phyloP scores from a whole-genome alignment of 2,329 filamentous ascomycete genomes.

The Neofusicoccum laricinum region DNA sequence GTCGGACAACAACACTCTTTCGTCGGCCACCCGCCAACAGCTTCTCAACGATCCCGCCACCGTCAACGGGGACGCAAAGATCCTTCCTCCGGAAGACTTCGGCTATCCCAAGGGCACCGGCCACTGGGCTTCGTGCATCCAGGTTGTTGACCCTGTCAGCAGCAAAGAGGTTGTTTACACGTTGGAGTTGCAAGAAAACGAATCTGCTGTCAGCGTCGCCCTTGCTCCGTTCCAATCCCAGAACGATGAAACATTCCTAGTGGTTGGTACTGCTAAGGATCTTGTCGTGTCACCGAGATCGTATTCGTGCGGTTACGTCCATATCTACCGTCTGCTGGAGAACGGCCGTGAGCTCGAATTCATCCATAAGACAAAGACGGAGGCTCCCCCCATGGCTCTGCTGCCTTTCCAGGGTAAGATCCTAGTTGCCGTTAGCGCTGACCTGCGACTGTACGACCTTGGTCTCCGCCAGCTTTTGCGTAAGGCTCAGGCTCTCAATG shows the following conservation, averaged over 20 bases:
- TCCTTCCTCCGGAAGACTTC: slow-evolving; percentile 77
- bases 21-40: slow-evolving; percentile 71
- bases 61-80: slow-evolving; percentile 34
- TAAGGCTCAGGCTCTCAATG: slow-evolving; percentile 75
- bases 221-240: slow-evolving; percentile 84
- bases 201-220: slow-evolving; percentile 83
- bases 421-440: slow-evolving; percentile 78
- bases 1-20: slow-evolving; percentile 86
- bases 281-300: slow-evolving; percentile 75
- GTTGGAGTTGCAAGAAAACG: slow-evolving; percentile 82
- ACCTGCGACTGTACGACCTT: slow-evolving; percentile 84
- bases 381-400: slow-evolving; percentile 85
- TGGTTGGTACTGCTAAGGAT: slow-evolving; percentile 92
- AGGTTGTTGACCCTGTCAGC: slow-evolving; percentile 78
- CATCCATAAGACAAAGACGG: slow-evolving; percentile 92
- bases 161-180: slow-evolving; percentile 70
- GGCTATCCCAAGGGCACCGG: slow-evolving; percentile 80
- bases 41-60: slow-evolving; percentile 66
- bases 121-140: slow-evolving; percentile 95
- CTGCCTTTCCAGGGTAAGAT: slow-evolving; percentile 90
- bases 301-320: slow-evolving; percentile 77
- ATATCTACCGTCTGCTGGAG: slow-evolving; percentile 86
- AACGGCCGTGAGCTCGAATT: slow-evolving; percentile 88
- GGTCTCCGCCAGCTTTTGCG: slow-evolving; percentile 89
- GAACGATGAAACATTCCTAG: slow-evolving; percentile 84